Conservation (phyloP, 345 rosid species). For the Lepidium africanum region DNA sequence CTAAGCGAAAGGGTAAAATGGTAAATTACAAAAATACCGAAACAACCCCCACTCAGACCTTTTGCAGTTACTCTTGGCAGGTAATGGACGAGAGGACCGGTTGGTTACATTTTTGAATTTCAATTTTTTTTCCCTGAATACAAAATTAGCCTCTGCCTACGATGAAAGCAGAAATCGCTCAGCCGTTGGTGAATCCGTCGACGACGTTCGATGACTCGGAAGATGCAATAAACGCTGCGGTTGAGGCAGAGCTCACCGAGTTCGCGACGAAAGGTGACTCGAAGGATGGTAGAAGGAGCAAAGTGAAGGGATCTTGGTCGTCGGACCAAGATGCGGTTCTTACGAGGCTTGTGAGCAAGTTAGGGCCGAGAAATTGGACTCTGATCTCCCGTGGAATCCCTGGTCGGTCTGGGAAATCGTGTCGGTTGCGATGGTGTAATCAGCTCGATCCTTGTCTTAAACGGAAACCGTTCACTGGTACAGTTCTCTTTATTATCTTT, state of each 20-base stretch:
- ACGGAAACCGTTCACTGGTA: slow-evolving; percentile 69
- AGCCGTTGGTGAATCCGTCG: not conserved
- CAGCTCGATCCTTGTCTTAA: slow-evolving; percentile 70
- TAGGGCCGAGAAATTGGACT: slow-evolving; percentile 67
- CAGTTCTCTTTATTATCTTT: not conserved
- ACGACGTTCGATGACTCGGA: not conserved
- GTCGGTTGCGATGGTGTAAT: slow-evolving; percentile 78
- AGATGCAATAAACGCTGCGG: not conserved
- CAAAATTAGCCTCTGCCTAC: not conserved
- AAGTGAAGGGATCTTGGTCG: slow-evolving; percentile 61
- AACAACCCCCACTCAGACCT: not conserved
- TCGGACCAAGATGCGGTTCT: slow-evolving; percentile 61
- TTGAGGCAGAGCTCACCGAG: slow-evolving; percentile 12
- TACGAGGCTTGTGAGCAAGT: slow-evolving; percentile 43
- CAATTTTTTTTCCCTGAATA: not conserved
- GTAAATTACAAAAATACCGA: not conserved
- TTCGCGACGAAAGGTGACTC: not conserved
- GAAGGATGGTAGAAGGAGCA: slow-evolving; percentile 25
- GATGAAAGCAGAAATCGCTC: not conserved
- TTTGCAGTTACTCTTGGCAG: slow-evolving; percentile 5
- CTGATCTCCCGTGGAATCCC: slow-evolving; percentile 67
- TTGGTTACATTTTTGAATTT: not conserved
- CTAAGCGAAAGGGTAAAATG: not conserved
- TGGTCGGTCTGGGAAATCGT: slow-evolving; percentile 75
- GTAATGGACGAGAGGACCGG: not conserved